phyloP scores from a whole-genome alignment of 768 basidiomycete genomes.

The Boletus reticulatus region DNA sequence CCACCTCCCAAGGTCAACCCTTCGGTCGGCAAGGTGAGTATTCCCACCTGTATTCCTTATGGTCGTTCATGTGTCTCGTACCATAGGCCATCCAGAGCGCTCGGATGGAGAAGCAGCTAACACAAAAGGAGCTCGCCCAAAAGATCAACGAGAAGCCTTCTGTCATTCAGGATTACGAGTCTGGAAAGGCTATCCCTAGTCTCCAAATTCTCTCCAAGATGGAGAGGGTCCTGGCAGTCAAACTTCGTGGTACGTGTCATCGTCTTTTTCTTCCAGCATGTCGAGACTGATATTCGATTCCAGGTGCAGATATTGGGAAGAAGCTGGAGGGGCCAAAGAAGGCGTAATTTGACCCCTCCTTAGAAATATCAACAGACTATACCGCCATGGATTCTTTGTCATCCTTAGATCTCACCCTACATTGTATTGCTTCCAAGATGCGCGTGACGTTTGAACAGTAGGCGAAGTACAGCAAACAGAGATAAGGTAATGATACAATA shows the following conservation, averaged over 20 bases:
- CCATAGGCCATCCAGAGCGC: conserved; percentile 76
- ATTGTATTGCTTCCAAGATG: conserved; percentile 23
- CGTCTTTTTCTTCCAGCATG: neutral
- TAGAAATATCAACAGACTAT: conserved; percentile 26
- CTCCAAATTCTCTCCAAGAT: conserved; percentile 85
- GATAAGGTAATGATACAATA: neutral
- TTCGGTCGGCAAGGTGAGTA: conserved; percentile 67
- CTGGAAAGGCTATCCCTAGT: conserved; percentile 84
- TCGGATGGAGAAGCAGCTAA: conserved; percentile 72
- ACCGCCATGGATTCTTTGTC: conserved; percentile 13
- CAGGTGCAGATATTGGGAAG: conserved; percentile 82
- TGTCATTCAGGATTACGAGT: conserved; percentile 85
- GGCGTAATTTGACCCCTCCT: conserved; percentile 49
- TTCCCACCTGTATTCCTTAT: no score
- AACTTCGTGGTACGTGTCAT: conserved; percentile 73
- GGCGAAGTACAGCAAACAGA: conserved; percentile 2
- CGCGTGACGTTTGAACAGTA: conserved; percentile 1
- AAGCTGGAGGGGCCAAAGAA: conserved; percentile 79
- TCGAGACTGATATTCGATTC: neutral
- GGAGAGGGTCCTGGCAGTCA: conserved; percentile 81
- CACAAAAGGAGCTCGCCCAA: conserved; percentile 91
- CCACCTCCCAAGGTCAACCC: conserved; percentile 80
- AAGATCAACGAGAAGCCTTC: conserved; percentile 94
- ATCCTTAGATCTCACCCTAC: conserved; percentile 21
- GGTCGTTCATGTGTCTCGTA: conserved; percentile 4